A percentile compares a stretch with the other conserved stretches of the same genome.
Evolutionary conservation across 2,329 filamentous ascomycete genomes (phyloP).

Genomic region (Sporothrix mexicana): DNA sequence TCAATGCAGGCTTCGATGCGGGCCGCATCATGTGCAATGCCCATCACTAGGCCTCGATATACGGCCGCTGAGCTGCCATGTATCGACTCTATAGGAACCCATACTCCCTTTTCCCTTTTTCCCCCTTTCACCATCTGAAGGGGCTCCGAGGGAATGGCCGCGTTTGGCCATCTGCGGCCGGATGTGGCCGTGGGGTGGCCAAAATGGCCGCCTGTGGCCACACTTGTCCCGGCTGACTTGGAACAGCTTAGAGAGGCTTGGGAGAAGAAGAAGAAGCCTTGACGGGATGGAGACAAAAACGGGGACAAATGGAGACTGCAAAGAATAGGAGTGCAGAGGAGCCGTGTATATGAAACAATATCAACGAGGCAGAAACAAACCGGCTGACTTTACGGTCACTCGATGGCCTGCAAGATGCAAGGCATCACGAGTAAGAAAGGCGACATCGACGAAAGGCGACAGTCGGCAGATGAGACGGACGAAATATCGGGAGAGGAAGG

Average conservation of each 20-base stretch:
- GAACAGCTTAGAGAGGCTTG: not conserved
- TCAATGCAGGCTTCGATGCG: too few relatives aligned
- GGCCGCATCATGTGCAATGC: not conserved
- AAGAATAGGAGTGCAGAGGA: not conserved
- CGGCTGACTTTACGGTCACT: not conserved
- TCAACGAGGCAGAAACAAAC: not conserved
- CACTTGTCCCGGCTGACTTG: not conserved
- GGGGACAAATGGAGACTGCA: too few relatives aligned
- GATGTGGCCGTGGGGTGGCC: not conserved
- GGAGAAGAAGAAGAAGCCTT: not conserved
- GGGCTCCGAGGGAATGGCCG: not conserved
- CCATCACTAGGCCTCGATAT: not conserved
- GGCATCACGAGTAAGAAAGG: not conserved
- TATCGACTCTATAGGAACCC: too few relatives aligned
- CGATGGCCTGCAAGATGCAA: not conserved
- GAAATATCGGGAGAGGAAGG: too few relatives aligned
- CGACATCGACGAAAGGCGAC: too few relatives aligned
- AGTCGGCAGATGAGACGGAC: too few relatives aligned
- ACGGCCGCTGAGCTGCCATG: not conserved
- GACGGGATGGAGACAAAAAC: not conserved
- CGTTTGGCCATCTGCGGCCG: conserved; percentile 8
- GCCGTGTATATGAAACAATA: not conserved
- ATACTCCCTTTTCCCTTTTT: not conserved
- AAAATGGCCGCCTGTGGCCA: not conserved
- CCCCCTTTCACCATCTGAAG: not conserved